Evolutionary conservation across 2,329 filamentous ascomycete genomes (phyloP), one percentile per base, ranked within the genome.

Genomic region (Venturia oleaginea): DNA sequence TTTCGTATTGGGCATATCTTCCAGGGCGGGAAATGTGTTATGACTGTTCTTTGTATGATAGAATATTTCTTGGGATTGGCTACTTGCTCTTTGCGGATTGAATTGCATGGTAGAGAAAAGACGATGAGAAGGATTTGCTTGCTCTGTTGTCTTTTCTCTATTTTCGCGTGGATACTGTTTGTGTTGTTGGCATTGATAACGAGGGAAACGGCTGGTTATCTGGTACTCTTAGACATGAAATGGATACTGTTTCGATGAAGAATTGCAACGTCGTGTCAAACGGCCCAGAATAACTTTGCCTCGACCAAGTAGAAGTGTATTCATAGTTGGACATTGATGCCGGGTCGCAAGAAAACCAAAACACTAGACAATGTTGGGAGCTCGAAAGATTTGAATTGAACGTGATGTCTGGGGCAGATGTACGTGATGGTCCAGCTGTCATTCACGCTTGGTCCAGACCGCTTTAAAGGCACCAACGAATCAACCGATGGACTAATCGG

Each of bases 41-140:
- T 57, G 51, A 57, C 51, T 34, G 51, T 57, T 57, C 51, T 57
- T 27, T 57, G 51, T 57, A 57, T 57, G 51, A 57, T 57, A 57
- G 51, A 57, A n/a, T 57, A 32, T 57, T 24, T 34, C 24, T 57
- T 32, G 30, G 51, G 51, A 22, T 57, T 34, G 51, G 51, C 51
- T 57, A 15, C 15, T 10, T n/a, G 27, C 15, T 6, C 34, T 34
- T 7, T 22, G 30, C 51, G 51, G 24, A 4, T 15, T 17, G 19
- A 57, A 8, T 34, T 57, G 51, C 51, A 57, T 34, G 51, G 27
- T 57, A 57, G 51, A 57, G 3, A 30, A 30, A 57, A n/a, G 30
- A 34, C 19, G 24, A 8, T 17, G 4, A 54, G 48, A 54, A 54
- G 27, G 30, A 15, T 8, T 57, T 15, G 30, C 27, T 34, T 34